Evolutionary conservation across 306 rosid genomes (phyloP).

Genomic region (Casuarina glauca): DNA sequence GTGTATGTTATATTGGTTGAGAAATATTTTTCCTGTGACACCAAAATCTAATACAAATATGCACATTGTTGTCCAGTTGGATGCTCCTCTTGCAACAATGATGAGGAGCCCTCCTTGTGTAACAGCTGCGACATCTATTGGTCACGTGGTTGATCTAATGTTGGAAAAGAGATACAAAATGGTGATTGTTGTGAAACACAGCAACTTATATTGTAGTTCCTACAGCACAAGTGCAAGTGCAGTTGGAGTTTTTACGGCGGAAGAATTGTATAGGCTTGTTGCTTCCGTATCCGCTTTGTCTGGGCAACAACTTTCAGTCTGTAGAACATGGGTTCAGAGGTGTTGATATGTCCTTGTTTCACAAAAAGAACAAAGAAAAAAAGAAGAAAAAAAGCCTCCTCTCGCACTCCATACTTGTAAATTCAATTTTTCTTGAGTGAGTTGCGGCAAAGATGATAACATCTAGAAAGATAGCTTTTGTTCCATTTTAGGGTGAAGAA

Average conservation of each 20-base stretch:
- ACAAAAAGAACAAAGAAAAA: too few relatives aligned
- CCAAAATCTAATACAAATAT: constrained; percentile 1
- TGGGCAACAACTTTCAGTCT: constrained; percentile 31
- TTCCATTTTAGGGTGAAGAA: too few relatives aligned
- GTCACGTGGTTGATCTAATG: constrained; percentile 65
- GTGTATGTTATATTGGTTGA: neutral
- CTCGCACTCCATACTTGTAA: neutral
- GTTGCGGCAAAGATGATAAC: neutral
- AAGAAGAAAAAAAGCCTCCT: neutral
- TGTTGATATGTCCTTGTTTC: too few relatives aligned
- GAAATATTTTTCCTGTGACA: neutral
- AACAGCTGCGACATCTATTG: constrained; percentile 48
- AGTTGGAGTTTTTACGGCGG: constrained; percentile 63
- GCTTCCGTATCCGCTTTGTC: constrained; percentile 39
- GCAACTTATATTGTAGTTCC: constrained; percentile 33
- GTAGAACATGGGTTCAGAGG: constrained; percentile 18
- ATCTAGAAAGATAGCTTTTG: too few relatives aligned
- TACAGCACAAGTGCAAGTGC: constrained; percentile 50
- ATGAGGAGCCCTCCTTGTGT: constrained; percentile 79
- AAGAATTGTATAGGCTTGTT: constrained; percentile 48
- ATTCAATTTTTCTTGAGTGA: neutral
- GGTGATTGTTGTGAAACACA: constrained; percentile 56
- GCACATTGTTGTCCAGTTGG: constrained; percentile 41
- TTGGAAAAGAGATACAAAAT: constrained; percentile 51
- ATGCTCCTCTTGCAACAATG: constrained; percentile 66